Conservation (phyloP, 192 early-diverging fungal genomes). For the Coemansia javaensis region DNA sequence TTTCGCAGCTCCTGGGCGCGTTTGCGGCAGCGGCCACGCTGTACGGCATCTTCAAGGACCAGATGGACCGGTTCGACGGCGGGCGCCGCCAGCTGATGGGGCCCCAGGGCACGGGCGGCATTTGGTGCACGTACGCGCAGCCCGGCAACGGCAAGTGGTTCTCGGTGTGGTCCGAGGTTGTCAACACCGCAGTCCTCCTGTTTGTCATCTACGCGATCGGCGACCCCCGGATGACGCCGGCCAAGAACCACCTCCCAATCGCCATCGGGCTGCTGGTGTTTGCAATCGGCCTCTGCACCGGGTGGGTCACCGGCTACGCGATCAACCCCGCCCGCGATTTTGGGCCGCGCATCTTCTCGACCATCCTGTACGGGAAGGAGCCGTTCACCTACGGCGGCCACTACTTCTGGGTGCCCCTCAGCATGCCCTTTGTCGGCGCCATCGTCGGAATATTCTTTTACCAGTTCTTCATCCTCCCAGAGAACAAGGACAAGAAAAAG, state of each 20-base stretch:
- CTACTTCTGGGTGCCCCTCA: constrained; percentile 70
- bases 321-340: constrained; percentile 77
- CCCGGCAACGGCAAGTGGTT: constrained; percentile 50
- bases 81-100: constrained; percentile 39
- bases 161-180: constrained; percentile 53
- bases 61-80: constrained; percentile 46
- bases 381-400: constrained; percentile 62
- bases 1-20: constrained; percentile 52
- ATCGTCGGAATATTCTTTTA: no score
- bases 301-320: constrained; percentile 58
- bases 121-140: constrained; percentile 46
- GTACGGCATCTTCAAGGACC: constrained; percentile 46
- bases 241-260: constrained; percentile 50
- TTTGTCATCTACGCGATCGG: constrained; percentile 57
- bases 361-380: constrained; percentile 61
- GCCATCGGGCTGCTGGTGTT: constrained; percentile 58
- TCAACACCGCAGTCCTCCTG: constrained; percentile 62
- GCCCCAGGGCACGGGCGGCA: constrained; percentile 38
- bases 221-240: constrained; percentile 54
- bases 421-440: constrained; percentile 60
- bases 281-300: constrained; percentile 54
- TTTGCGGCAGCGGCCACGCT: constrained; percentile 50
- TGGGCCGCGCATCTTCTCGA: constrained; percentile 65
- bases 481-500: no score
- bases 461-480: no score